Conservation (phyloP, 768 basidiomycete genomes). For the Rhizopogon rudus region DNA sequence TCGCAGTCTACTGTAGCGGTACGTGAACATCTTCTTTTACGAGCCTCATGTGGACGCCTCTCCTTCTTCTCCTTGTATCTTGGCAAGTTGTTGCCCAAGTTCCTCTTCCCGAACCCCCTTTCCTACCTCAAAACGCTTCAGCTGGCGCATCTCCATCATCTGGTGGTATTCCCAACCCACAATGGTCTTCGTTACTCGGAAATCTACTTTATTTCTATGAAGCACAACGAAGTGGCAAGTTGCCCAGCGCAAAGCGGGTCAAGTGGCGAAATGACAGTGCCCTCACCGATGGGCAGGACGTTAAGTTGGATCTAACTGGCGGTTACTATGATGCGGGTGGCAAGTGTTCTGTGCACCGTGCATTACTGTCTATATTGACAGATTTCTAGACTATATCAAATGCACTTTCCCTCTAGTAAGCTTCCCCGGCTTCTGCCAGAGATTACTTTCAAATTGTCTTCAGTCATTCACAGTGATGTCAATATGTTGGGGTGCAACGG, state of each 20-base stretch:
- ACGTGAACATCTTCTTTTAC: neutral
- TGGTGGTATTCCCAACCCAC: constrained; percentile 52
- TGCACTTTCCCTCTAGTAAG: constrained; percentile 79
- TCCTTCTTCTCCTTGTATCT: constrained; percentile 12
- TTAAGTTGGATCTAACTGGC: constrained; percentile 70
- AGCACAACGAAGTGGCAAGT: constrained; percentile 77
- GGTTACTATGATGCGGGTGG: constrained; percentile 95
- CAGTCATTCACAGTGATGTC: constrained; percentile 83
- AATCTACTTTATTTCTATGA: constrained; percentile 87
- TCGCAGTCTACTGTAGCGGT: neutral
- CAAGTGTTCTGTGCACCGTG: constrained; percentile 23
- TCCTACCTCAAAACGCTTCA: constrained; percentile 54
- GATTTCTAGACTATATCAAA: constrained; percentile 73
- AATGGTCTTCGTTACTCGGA: constrained; percentile 82
- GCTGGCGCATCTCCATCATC: constrained; percentile 48
- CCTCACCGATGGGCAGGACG: constrained; percentile 71
- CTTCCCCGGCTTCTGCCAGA: neutral
- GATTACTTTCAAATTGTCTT: neutral
- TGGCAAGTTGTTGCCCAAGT: constrained; percentile 47
- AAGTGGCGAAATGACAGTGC: constrained; percentile 85
- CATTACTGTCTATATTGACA: neutral
- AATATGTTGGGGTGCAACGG: constrained; percentile 86
- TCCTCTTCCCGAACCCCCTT: constrained; percentile 59
- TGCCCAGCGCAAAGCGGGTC: constrained; percentile 67
- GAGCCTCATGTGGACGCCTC: constrained; percentile 16